phyloP scores from a whole-genome alignment of 495 filamentous ascomycete genomes.

The Apiosordaria backusii region DNA sequence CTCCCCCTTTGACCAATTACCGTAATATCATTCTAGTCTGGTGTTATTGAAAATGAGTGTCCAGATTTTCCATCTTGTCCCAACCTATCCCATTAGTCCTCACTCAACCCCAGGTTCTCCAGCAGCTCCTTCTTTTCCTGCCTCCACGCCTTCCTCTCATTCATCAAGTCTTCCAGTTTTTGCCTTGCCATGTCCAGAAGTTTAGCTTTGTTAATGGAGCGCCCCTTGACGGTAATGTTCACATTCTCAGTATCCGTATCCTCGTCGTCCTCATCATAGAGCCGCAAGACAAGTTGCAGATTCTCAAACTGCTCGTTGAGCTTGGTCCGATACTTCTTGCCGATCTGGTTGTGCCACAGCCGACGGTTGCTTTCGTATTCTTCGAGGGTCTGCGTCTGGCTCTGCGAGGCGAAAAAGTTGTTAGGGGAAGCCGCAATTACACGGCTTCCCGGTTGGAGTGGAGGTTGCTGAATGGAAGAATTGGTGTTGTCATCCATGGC shows the following conservation, averaged over 20 bases:
- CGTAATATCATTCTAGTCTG: background rate
- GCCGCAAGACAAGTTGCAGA: slow-evolving; percentile 21
- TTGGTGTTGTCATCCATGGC: background rate
- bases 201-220: slow-evolving; percentile 25
- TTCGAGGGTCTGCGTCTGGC: background rate
- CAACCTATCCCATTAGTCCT: background rate
- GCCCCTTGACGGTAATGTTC: background rate
- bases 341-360: slow-evolving; percentile 29
- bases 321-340: slow-evolving; percentile 34
- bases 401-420: background rate
- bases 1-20: background rate
- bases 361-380: slow-evolving; percentile 1
- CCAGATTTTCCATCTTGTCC: background rate
- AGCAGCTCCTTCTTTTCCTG: slow-evolving; percentile 16
- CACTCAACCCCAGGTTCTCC: background rate
- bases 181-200: slow-evolving; percentile 24
- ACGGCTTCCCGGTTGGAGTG: background rate
- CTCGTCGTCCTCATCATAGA: background rate
- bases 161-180: slow-evolving; percentile 15
- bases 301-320: slow-evolving; percentile 30
- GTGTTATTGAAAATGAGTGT: background rate
- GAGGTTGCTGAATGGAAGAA: background rate
- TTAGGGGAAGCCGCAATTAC: background rate
- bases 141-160: slow-evolving; percentile 16
- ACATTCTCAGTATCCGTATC: background rate